These are phyloP conservation scores for Zymoseptoria crescenta DNA, from an alignment of 2,329 filamentous ascomycete species.

Conservation along the genomic window DNA sequence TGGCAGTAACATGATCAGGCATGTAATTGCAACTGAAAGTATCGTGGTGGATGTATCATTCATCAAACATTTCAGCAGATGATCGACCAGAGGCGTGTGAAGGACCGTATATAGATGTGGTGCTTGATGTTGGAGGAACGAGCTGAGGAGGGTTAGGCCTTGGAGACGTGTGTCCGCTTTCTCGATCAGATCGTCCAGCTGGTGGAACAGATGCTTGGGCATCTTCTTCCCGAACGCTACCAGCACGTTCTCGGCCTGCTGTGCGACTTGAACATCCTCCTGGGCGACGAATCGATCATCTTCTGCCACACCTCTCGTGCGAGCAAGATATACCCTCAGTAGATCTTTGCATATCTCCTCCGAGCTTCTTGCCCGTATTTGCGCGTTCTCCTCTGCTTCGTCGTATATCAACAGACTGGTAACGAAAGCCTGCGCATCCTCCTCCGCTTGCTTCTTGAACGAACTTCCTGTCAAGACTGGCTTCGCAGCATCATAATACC, in stretches of 20 bases:
- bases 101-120: slow-evolving; percentile 68
- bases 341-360: slow-evolving; percentile 52
- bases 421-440: slow-evolving; percentile 57
- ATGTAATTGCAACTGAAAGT: slow-evolving; percentile 66
- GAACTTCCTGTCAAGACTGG: slow-evolving; percentile 51
- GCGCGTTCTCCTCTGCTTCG: slow-evolving; percentile 46
- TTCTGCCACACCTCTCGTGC: slow-evolving; percentile 33
- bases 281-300: slow-evolving; percentile 31
- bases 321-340: slow-evolving; percentile 36
- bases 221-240: slow-evolving; percentile 56
- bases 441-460: slow-evolving; percentile 55
- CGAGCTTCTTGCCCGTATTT: slow-evolving; percentile 46
- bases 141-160: slow-evolving; percentile 58
- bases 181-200: slow-evolving; percentile 58
- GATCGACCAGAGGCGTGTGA: slow-evolving; percentile 63
- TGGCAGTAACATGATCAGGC: slow-evolving; percentile 72
- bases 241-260: slow-evolving; percentile 47
- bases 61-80: slow-evolving; percentile 66
- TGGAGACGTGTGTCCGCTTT: slow-evolving; percentile 57
- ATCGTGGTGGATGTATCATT: slow-evolving; percentile 69
- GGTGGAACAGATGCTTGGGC: slow-evolving; percentile 61
- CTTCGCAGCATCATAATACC: slow-evolving; percentile 60
- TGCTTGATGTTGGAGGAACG: slow-evolving; percentile 68
- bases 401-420: slow-evolving; percentile 58
- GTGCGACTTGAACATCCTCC: slow-evolving; percentile 40